phyloP scores from a whole-genome alignment of 768 basidiomycete species.

The Boletus sp. region DNA sequence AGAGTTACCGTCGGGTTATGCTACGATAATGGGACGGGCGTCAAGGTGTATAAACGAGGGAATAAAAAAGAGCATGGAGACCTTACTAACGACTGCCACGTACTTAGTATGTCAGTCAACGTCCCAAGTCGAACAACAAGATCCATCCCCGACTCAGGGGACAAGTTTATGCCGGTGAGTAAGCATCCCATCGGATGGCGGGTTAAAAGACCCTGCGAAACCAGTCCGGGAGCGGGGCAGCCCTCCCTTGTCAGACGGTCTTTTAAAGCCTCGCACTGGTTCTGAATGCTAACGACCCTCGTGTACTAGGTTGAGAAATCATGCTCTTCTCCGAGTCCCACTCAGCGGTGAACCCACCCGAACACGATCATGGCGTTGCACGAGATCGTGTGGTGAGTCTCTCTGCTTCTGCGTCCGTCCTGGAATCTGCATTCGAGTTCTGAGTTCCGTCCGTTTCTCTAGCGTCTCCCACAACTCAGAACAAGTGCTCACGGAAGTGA shows the following conservation, averaged over 20 bases:
- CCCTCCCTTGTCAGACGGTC: neutral
- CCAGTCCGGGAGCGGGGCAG: neutral
- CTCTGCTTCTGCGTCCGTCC: neutral
- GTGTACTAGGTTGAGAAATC: neutral
- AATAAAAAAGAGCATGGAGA: neutral
- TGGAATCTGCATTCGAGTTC: neutral
- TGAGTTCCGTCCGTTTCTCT: neutral
- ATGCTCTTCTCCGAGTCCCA: neutral
- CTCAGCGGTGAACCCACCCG: neutral
- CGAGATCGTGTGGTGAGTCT: constrained; percentile 14
- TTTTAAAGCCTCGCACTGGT: constrained; percentile 2
- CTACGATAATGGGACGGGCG: neutral
- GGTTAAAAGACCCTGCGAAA: constrained; percentile 6
- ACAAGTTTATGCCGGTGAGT: constrained; percentile 6
- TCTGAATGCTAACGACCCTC: neutral
- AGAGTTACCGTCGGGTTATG: neutral
- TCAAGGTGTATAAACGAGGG: too few relatives aligned
- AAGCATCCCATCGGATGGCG: neutral
- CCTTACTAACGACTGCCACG: neutral
- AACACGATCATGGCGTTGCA: neutral
- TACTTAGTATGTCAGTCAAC: neutral
- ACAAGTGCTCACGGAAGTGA: neutral
- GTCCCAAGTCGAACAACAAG: neutral
- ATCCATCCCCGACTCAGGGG: neutral
- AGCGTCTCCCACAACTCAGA: neutral